Evolutionary conservation across 1,284 basidiomycete genomes (phyloP).

Genomic region (Trichosporon ovoides): DNA sequence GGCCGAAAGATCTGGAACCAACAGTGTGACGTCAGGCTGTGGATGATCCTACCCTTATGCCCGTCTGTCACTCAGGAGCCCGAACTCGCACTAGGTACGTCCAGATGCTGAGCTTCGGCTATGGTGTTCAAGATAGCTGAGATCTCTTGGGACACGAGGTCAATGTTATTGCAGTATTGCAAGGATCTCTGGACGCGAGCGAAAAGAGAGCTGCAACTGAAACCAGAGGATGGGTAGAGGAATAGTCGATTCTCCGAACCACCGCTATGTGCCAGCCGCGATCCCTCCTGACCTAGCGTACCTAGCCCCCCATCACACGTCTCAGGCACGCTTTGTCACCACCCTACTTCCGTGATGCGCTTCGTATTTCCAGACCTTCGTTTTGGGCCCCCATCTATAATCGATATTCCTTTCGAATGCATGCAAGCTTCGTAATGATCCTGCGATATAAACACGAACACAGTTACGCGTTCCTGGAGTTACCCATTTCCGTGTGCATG

Average conservation of each 20-base stretch:
- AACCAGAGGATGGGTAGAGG: background rate
- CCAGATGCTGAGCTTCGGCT: no score
- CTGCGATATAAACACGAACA: background rate
- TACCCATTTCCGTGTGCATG: background rate
- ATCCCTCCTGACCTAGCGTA: background rate
- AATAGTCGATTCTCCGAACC: background rate
- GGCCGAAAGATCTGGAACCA: slow-evolving; percentile 1
- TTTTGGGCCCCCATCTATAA: background rate
- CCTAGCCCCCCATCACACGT: background rate
- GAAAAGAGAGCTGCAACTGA: background rate
- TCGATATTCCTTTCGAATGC: background rate
- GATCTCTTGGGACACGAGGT: no score
- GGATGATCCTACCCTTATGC: background rate
- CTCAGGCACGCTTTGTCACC: no score
- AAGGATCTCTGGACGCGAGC: background rate
- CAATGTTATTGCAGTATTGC: no score
- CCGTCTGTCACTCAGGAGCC: background rate
- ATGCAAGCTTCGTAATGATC: no score
- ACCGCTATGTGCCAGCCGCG: no score
- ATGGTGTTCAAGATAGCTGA: no score
- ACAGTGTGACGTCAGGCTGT: background rate
- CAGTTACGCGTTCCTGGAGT: background rate
- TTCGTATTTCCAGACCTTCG: background rate
- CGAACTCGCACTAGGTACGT: background rate
- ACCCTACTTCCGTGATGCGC: no score